Percentiles rank a stretch among this genome's conserved stretches.
These are phyloP conservation scores for Schizochytrium sp. DNA, from an alignment of 108 stramenopile genomes.

Conservation along the genomic window DNA sequence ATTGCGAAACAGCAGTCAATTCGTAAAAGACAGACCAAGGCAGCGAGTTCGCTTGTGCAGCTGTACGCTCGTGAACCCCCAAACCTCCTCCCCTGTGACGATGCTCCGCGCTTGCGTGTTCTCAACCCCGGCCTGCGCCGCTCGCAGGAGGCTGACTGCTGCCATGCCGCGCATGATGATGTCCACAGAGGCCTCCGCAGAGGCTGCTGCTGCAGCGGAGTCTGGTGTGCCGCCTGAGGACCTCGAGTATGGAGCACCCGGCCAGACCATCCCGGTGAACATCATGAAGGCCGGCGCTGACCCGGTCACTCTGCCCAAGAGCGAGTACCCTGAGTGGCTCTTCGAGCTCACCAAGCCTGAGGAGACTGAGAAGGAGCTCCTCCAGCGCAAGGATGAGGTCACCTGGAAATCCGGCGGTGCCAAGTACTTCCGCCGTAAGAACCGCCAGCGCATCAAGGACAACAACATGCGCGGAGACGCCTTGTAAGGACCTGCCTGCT, in stretches of 20 bases:
- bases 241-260: constrained; percentile 13
- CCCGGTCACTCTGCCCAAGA: neutral
- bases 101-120: no score
- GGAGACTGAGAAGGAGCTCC: neutral
- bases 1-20: no score
- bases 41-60: no score
- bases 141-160: no score
- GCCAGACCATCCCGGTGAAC: neutral
- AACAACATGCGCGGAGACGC: constrained; percentile 6
- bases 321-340: constrained; percentile 59
- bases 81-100: no score
- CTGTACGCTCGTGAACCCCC: no score
- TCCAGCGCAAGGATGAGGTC: neutral
- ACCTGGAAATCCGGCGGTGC: constrained; percentile 15
- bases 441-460: constrained; percentile 24
- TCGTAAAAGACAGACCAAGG: no score
- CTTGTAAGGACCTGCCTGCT: neutral
- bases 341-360: neutral
- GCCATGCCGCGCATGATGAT: no score
- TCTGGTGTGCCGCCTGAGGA: neutral
- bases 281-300: constrained; percentile 18
- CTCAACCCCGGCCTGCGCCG: no score
- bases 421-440: neutral
- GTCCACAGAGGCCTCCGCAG: no score
- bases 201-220: neutral